Base-by-base conservation (phyloP, 2,329 filamentous ascomycete species). In the Hymenoscyphus albidus region DNA sequence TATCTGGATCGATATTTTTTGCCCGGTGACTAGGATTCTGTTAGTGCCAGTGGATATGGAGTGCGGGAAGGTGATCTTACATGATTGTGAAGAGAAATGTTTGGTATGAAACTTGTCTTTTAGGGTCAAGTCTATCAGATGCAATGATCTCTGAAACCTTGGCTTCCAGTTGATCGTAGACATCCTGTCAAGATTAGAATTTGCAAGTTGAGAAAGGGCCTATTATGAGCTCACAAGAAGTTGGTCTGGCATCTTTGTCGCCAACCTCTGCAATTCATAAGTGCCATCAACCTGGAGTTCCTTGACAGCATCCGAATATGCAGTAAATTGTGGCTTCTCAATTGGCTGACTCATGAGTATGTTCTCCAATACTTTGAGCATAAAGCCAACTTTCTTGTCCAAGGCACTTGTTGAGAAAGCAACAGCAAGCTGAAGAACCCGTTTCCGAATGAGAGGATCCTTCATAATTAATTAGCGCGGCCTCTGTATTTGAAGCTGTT, bases 11-110 rank as follows among this genome's bases (percentile, higher is more conserved):
- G 40, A 98, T 83, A 55, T 87, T 88, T 27, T 83, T 88, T 42
- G 92, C 88, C 65, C 95, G 92, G 77, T 98, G 94, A 71, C 90
- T 91, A 63, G 1, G 12, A n/a, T 51, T 22, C 16, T 39, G 63
- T 70, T 58, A 71, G 67, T n/a, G 51, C 22, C 54, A 42, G n/a
- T 16, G 58, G 1, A 56, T n/a, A 31, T 31, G 3, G n/a, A 61
- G 1, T 35, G 18, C 55, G 12, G 40, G 16, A 40, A 40, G 59
- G 42, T 6, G 35, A 51, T 75, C 82, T 74, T 79, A 90, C 85
- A 95, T 89, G 67, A 99, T 95, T 65, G 96, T 95, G 75, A 99
- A 96, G 0, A 98, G 82, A 68, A 98, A 94, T 10, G 93, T 94
- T 70, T 88, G 91, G 72, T 96, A 93, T 1, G 93, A 92, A 73